Evolutionary conservation across 2,329 filamentous ascomycete genomes (phyloP).

Genomic region (Fusarium sp.): DNA sequence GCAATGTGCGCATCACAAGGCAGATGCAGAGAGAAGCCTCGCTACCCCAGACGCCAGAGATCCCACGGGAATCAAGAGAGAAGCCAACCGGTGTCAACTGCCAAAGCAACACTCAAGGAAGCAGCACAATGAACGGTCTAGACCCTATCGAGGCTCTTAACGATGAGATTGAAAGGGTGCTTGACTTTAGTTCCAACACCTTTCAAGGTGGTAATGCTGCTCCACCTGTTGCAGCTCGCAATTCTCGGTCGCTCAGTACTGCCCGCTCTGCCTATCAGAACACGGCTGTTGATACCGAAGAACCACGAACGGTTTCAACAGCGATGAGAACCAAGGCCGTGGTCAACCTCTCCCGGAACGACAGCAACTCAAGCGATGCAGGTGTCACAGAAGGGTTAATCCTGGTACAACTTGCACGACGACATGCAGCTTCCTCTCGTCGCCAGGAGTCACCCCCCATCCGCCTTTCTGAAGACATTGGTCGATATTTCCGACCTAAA

Average conservation of each 20-base stretch:
- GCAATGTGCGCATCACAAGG: background rate
- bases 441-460: conserved; percentile 7
- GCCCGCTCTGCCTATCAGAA: background rate
- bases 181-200: background rate
- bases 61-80: background rate
- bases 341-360: conserved; percentile 48
- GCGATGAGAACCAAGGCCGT: conserved; percentile 44
- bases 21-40: background rate
- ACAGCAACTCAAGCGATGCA: conserved; percentile 47
- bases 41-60: background rate
- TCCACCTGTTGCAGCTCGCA: background rate
- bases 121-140: conserved; percentile 1
- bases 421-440: conserved; percentile 6
- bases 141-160: conserved; percentile 24
- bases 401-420: conserved; percentile 41
- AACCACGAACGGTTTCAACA: conserved; percentile 6
- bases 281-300: background rate
- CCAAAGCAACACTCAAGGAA: background rate
- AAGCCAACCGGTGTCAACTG: background rate
- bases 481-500: conserved; percentile 45
- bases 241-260: background rate
- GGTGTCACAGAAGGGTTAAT: conserved; percentile 29
- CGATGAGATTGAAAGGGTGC: conserved; percentile 10
- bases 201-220: background rate
- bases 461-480: conserved; percentile 41